Percentiles rank a stretch among this genome's conserved stretches.
phyloP scores from a whole-genome alignment of 352 stramenopile genomes.

The Phytophthora pistaciae region DNA sequence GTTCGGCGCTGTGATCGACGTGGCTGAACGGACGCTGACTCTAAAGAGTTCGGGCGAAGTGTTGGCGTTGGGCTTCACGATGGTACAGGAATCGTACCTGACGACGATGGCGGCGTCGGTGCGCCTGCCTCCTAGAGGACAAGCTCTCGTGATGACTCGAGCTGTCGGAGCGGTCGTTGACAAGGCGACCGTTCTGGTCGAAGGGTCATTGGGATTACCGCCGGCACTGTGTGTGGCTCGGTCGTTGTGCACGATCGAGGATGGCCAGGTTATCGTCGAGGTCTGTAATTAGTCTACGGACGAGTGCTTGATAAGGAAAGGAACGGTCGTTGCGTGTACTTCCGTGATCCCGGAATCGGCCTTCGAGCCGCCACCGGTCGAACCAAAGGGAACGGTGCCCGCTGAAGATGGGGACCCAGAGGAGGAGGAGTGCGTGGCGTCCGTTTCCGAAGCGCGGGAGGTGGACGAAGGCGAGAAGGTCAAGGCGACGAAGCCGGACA shows the following conservation, averaged over 20 bases:
- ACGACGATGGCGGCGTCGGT: neutral
- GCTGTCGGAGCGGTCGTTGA: neutral
- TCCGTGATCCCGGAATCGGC: slow-evolving; percentile 7
- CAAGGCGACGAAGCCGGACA: neutral
- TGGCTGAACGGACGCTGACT: neutral
- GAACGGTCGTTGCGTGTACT: neutral
- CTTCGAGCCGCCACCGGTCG: neutral
- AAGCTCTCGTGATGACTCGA: slow-evolving; percentile 3
- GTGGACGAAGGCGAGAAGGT: neutral
- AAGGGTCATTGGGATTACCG: neutral
- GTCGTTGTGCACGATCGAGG: slow-evolving; percentile 2
- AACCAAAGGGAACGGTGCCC: neutral
- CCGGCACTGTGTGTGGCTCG: neutral
- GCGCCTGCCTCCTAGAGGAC: neutral
- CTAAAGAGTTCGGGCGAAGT: neutral
- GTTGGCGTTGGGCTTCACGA: neutral
- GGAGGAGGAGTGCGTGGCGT: neutral
- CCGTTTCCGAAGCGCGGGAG: neutral
- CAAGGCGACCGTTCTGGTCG: neutral
- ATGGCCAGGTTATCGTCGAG: neutral
- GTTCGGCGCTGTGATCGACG: slow-evolving; percentile 6
- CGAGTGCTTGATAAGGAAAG: neutral
- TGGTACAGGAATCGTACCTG: slow-evolving; percentile 3
- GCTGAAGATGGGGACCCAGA: neutral
- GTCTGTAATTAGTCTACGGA: slow-evolving; percentile 8